Percentiles rank a stretch among this genome's conserved stretches.
phyloP scores from a whole-genome alignment of 2,329 filamentous ascomycete genomes.

The Monosporascus sp. region DNA sequence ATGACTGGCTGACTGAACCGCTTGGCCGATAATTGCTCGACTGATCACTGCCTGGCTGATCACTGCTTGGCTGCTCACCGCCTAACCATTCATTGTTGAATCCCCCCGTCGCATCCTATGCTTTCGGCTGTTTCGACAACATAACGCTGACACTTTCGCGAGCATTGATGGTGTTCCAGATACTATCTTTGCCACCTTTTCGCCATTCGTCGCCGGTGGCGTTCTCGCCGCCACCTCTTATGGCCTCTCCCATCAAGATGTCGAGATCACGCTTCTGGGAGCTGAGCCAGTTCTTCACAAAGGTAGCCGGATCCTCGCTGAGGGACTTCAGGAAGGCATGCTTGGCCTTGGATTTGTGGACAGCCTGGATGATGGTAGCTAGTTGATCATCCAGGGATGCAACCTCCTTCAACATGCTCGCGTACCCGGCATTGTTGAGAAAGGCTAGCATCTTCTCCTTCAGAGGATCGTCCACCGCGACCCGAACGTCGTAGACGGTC shows the following conservation, averaged over 20 bases:
- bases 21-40: neutral
- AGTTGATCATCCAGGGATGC: slow-evolving; percentile 77
- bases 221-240: slow-evolving; percentile 54
- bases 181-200: slow-evolving; percentile 47
- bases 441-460: slow-evolving; percentile 60
- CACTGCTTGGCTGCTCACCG: neutral
- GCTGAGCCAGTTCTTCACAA: slow-evolving; percentile 81
- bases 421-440: slow-evolving; percentile 64
- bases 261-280: slow-evolving; percentile 89
- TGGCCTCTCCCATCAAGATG: slow-evolving; percentile 77
- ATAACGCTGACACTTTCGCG: slow-evolving; percentile 59
- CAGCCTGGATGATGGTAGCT: slow-evolving; percentile 73
- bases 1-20: neutral
- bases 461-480: slow-evolving; percentile 78
- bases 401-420: slow-evolving; percentile 70
- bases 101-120: neutral
- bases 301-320: slow-evolving; percentile 74
- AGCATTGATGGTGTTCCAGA: slow-evolving; percentile 54
- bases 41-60: neutral
- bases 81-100: slow-evolving; percentile 1
- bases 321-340: slow-evolving; percentile 80
- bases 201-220: slow-evolving; percentile 63
- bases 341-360: slow-evolving; percentile 81
- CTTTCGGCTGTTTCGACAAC: slow-evolving; percentile 44
- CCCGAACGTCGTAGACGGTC: slow-evolving; percentile 85